phyloP scores from a whole-genome alignment of 2,329 filamentous ascomycete genomes.

The Blastomyces silverae region DNA sequence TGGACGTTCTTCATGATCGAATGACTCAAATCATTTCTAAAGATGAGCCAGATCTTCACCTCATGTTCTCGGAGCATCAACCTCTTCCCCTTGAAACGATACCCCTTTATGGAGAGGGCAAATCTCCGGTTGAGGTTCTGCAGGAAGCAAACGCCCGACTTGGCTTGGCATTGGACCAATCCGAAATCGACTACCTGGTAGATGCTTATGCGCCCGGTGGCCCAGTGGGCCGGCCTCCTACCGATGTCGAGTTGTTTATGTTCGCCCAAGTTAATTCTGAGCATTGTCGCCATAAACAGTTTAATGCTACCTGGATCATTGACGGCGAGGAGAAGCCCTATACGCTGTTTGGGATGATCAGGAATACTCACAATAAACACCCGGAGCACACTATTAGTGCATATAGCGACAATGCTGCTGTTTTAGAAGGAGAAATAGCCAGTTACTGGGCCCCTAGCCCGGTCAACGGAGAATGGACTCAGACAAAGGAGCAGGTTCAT shows the following conservation, averaged over 20 bases:
- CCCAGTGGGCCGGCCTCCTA: constrained; percentile 55
- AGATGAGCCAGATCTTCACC: constrained; percentile 59
- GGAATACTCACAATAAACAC: constrained; percentile 76
- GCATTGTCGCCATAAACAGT: constrained; percentile 82
- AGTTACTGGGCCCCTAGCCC: constrained; percentile 84
- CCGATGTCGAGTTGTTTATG: constrained; percentile 97
- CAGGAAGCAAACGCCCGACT: constrained; percentile 75
- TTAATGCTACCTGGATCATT: constrained; percentile 95
- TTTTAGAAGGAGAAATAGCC: constrained; percentile 65
- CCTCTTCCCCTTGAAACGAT: constrained; percentile 65
- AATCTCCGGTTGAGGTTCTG: constrained; percentile 62
- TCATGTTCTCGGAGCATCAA: constrained; percentile 69
- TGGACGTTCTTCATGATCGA: constrained; percentile 72
- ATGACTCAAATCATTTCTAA: constrained; percentile 84
- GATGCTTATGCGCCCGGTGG: constrained; percentile 64
- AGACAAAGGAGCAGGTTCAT: constrained; percentile 79
- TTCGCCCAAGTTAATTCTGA: constrained; percentile 99
- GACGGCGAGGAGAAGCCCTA: constrained; percentile 73
- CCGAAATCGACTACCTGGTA: constrained; percentile 92
- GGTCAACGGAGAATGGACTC: constrained; percentile 76
- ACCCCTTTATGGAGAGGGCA: constrained; percentile 60
- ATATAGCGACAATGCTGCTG: constrained; percentile 97
- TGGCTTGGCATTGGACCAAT: constrained; percentile 77
- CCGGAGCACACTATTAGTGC: constrained; percentile 84
- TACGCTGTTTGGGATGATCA: constrained; percentile 91